Conservation (phyloP, 805 yeast species). For the Candida sonorensis region DNA sequence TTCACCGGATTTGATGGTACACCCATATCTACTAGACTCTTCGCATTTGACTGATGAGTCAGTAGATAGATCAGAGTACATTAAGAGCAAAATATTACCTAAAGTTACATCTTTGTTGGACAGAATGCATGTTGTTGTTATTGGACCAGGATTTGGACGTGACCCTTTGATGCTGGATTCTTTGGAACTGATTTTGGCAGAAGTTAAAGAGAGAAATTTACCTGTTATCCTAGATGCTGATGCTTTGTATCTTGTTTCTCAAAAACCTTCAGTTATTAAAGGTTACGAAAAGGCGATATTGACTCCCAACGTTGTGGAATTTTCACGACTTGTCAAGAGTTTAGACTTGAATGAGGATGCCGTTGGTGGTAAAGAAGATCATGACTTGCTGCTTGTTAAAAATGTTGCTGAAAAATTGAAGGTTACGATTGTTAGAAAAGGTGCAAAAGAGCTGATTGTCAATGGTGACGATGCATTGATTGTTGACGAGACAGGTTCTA, state of each 20-base stretch:
- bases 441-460: conserved; percentile 57
- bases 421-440: conserved; percentile 68
- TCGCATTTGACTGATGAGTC: conserved; percentile 16
- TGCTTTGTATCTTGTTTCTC: conserved; percentile 62
- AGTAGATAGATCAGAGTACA: not conserved
- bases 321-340: conserved; percentile 55
- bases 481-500: conserved; percentile 53
- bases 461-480: conserved; percentile 36
- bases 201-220: conserved; percentile 45
- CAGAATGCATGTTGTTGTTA: conserved; percentile 72
- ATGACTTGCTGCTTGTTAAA: conserved; percentile 18
- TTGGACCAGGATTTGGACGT: conserved; percentile 95
- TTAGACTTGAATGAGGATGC: conserved; percentile 26
- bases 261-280: conserved; percentile 45
- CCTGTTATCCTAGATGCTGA: conserved; percentile 92
- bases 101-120: conserved; percentile 49
- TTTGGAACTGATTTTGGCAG: conserved; percentile 49
- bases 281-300: conserved; percentile 58
- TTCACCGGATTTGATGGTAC: conserved; percentile 93
- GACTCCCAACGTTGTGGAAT: conserved; percentile 90
- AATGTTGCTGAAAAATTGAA: conserved; percentile 43
- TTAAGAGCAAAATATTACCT: conserved; percentile 38
- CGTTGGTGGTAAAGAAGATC: conserved; percentile 15
- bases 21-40: conserved; percentile 70
- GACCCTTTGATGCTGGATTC: conserved; percentile 61